Percentiles rank a stretch among this genome's conserved stretches.
Conservation (phyloP, 768 basidiomycete genomes). For the Kwoniella shandongensis region DNA sequence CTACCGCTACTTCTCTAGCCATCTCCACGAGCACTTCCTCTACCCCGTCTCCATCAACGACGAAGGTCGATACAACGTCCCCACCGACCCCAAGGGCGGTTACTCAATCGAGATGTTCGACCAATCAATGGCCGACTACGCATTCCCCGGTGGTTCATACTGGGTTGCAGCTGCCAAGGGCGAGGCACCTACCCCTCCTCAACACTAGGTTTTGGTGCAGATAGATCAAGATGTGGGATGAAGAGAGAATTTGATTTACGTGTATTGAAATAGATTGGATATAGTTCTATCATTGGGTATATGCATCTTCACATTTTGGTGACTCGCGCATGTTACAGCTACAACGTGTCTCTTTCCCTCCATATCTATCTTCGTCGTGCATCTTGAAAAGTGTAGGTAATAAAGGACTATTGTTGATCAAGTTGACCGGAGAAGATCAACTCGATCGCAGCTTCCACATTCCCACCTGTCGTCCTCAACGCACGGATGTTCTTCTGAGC, state of each 20-base stretch:
- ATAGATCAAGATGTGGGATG: neutral
- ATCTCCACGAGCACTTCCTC: slow-evolving; percentile 90
- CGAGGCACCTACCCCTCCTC: slow-evolving; percentile 9
- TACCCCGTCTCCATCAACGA: slow-evolving; percentile 84
- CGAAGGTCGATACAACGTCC: slow-evolving; percentile 84
- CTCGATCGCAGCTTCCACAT: slow-evolving; percentile 87
- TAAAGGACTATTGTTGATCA: slow-evolving; percentile 2
- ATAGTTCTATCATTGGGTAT: slow-evolving; percentile 2
- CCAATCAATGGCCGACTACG: slow-evolving; percentile 74
- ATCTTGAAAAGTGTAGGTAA: neutral
- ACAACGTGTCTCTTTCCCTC: neutral
- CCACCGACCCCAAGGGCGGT: slow-evolving; percentile 70
- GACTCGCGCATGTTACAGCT: neutral
- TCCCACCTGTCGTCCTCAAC: slow-evolving; percentile 85
- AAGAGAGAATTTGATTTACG: too few species aligned
- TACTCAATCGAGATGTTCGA: slow-evolving; percentile 84
- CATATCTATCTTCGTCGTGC: too few species aligned
- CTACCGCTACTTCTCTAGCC: slow-evolving; percentile 62
- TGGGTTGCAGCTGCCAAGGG: slow-evolving; percentile 59
- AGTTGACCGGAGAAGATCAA: slow-evolving; percentile 74
- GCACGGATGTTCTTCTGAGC: slow-evolving; percentile 87
- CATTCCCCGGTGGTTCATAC: slow-evolving; percentile 82
- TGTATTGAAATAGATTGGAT: neutral
- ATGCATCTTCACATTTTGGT: slow-evolving; percentile 1
- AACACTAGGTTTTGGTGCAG: slow-evolving; percentile 1